These are phyloP conservation scores for Magnolia kwangsiensis DNA, from an alignment of 164 flowering plant species.

Conservation along the genomic window DNA sequence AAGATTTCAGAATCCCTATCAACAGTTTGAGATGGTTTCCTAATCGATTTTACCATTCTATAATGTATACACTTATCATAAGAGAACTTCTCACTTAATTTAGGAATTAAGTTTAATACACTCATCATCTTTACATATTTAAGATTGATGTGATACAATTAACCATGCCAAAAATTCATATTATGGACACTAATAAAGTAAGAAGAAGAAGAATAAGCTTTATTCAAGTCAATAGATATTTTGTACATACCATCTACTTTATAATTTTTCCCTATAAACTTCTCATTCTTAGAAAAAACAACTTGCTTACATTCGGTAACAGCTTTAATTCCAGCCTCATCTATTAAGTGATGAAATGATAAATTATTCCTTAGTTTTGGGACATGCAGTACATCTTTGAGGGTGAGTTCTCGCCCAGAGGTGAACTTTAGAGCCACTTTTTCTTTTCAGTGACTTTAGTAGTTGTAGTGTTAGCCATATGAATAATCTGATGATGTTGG, in stretches of 20 bases:
- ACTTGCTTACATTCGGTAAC: neutral
- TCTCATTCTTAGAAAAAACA: constrained; percentile 8
- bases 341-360: neutral
- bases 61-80: constrained; percentile 3
- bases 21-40: neutral
- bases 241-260: neutral
- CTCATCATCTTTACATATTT: constrained; percentile 2
- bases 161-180: constrained; percentile 14
- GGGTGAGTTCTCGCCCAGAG: too few species aligned
- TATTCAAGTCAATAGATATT: neutral
- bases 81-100: neutral
- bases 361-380: constrained; percentile 7
- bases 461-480: too few species aligned
- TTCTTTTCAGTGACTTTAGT: too few species aligned
- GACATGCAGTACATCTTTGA: neutral
- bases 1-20: neutral
- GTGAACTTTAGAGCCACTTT: too few species aligned
- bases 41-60: constrained; percentile 3
- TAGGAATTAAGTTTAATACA: constrained; percentile 1
- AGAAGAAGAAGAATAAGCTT: constrained; percentile 2
- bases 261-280: constrained; percentile 15
- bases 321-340: constrained; percentile 2
- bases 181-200: neutral
- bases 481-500: too few species aligned
- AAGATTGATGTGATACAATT: constrained; percentile 7